Percentiles rank a stretch among this genome's conserved stretches.
Evolutionary conservation across 2,329 filamentous ascomycete species (phyloP).

Genomic region (Calonectria ilicicola): DNA sequence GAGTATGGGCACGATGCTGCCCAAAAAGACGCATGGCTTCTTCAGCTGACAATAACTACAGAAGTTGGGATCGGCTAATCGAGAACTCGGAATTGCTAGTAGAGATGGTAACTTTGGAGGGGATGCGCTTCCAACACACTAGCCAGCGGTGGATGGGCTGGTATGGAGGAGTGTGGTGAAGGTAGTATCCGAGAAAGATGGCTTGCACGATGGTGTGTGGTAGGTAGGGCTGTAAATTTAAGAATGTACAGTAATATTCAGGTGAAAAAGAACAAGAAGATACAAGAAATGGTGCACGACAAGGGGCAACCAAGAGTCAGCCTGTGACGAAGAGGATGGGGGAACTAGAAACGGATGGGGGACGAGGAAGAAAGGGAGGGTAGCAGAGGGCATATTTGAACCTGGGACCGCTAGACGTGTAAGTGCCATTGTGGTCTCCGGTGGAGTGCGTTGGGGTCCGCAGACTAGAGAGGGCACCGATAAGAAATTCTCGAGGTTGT

Average conservation of each 20-base stretch:
- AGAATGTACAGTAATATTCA: background rate
- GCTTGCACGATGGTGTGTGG: background rate
- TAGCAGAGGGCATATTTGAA: slow-evolving; percentile 44
- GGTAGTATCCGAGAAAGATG: background rate
- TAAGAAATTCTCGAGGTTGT: slow-evolving; percentile 35
- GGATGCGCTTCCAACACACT: background rate
- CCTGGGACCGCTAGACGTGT: slow-evolving; percentile 24
- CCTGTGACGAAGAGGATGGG: background rate
- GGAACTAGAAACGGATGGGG: background rate
- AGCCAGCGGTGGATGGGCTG: background rate
- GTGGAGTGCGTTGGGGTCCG: slow-evolving; percentile 28
- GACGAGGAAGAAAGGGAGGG: slow-evolving; percentile 23
- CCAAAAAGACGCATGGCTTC: slow-evolving; percentile 65
- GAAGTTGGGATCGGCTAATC: too few relatives aligned
- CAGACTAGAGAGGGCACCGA: slow-evolving; percentile 29
- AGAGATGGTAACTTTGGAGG: too few relatives aligned
- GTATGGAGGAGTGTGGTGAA: background rate
- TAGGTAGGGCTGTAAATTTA: background rate
- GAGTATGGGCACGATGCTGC: slow-evolving; percentile 63
- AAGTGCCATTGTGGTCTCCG: slow-evolving; percentile 32
- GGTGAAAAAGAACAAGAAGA: background rate
- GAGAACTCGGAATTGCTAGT: background rate
- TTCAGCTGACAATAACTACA: slow-evolving; percentile 56
- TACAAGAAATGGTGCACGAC: slow-evolving; percentile 1
- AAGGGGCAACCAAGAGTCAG: slow-evolving; percentile 25